Conservation (phyloP, 768 basidiomycete genomes). For the Paxillus rubicundulus region DNA sequence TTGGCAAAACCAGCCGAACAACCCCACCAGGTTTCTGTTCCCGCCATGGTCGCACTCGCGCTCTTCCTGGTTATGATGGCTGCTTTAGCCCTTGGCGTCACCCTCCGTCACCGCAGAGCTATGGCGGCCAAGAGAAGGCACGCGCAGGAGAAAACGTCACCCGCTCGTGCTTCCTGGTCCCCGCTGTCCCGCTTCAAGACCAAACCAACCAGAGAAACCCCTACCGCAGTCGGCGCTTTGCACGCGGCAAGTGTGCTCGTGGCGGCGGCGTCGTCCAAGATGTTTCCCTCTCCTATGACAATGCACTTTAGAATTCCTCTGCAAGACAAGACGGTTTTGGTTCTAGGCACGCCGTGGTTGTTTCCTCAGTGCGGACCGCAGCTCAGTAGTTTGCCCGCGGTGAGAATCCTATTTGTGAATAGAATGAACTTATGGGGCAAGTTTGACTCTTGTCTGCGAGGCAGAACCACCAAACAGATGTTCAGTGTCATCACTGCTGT, state of each 20-base stretch:
- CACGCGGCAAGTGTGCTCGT: slow-evolving; percentile 22
- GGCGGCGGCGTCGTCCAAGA: slow-evolving; percentile 25
- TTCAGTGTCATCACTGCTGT: background rate
- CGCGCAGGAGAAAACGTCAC: background rate
- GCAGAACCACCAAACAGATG: background rate
- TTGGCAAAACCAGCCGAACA: slow-evolving; percentile 3
- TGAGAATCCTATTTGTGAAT: background rate
- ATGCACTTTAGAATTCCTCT: slow-evolving; percentile 23
- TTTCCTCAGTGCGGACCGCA: slow-evolving; percentile 6
- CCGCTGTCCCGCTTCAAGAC: slow-evolving; percentile 5
- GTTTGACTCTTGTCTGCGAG: background rate
- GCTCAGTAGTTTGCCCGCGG: background rate
- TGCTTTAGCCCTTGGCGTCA: slow-evolving; percentile 15
- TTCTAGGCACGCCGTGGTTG: slow-evolving; percentile 19
- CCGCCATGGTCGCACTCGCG: slow-evolving; percentile 19
- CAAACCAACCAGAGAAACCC: background rate
- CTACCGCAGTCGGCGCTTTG: slow-evolving; percentile 20
- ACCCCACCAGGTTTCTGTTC: slow-evolving; percentile 7
- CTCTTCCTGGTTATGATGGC: slow-evolving; percentile 20
- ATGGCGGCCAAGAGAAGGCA: background rate
- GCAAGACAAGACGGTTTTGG: slow-evolving; percentile 17
- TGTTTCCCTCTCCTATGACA: slow-evolving; percentile 18
- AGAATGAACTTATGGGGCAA: background rate
- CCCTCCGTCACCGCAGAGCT: slow-evolving; percentile 17
- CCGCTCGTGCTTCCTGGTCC: background rate